Conservation (phyloP, 805 yeast species). For the Torulaspora franciscae region DNA sequence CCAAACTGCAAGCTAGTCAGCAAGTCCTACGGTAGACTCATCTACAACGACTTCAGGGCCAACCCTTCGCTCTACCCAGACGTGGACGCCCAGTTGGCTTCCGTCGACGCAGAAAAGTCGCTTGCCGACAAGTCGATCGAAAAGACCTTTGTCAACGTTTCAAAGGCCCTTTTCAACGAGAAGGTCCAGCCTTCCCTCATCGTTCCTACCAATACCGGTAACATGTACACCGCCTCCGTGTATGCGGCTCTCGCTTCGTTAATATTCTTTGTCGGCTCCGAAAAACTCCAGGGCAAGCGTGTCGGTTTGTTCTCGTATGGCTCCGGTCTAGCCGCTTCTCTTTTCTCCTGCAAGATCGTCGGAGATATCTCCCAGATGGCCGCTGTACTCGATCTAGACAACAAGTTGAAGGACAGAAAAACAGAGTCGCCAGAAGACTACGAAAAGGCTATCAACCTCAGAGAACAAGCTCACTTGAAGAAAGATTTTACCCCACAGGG, state of each 20-base stretch:
- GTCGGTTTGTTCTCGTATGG: slow-evolving; percentile 95
- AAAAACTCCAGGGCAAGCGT: slow-evolving; percentile 72
- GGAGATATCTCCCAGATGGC: slow-evolving; percentile 75
- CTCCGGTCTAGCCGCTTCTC: slow-evolving; percentile 91
- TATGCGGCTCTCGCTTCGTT: slow-evolving; percentile 84
- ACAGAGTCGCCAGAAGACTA: slow-evolving; percentile 72
- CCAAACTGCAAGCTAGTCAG: slow-evolving; percentile 95
- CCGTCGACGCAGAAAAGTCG: slow-evolving; percentile 67
- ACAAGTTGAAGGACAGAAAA: slow-evolving; percentile 61
- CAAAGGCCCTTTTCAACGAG: slow-evolving; percentile 61
- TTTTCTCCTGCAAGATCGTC: slow-evolving; percentile 71
- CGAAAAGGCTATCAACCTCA: slow-evolving; percentile 71
- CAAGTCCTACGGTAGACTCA: slow-evolving; percentile 87
- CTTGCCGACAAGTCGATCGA: slow-evolving; percentile 76
- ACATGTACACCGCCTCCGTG: slow-evolving; percentile 93
- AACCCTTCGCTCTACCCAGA: slow-evolving; percentile 63
- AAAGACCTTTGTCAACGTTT: slow-evolving; percentile 73
- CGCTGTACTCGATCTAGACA: slow-evolving; percentile 59
- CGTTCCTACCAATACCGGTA: slow-evolving; percentile 95
- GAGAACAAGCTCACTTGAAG: slow-evolving; percentile 86
- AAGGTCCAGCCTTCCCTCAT: slow-evolving; percentile 75
- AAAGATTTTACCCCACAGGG: slow-evolving; percentile 79
- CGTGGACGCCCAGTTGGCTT: slow-evolving; percentile 47
- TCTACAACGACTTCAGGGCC: slow-evolving; percentile 79
- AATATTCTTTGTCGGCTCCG: slow-evolving; percentile 68